Conservation (phyloP, 2,329 filamentous ascomycete genomes). For the Fusarium phyllophilum region DNA sequence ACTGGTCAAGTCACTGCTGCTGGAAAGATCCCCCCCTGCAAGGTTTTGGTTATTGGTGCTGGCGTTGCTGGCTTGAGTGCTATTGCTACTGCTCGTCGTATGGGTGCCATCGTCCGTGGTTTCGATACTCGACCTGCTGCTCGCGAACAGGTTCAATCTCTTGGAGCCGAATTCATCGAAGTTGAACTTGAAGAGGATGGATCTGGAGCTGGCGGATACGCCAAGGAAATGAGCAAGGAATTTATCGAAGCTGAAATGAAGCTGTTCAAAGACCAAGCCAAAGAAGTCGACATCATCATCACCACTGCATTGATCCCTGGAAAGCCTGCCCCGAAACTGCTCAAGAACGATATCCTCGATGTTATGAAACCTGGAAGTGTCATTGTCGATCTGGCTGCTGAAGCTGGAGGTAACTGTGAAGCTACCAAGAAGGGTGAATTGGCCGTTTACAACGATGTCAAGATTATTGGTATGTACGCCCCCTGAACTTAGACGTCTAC, state of each 20-base stretch:
- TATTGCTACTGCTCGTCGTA: conserved; percentile 84
- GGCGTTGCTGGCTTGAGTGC: conserved; percentile 90
- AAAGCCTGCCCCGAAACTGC: conserved; percentile 82
- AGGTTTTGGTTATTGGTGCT: conserved; percentile 89
- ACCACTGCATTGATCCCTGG: conserved; percentile 93
- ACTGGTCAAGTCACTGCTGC: conserved; percentile 92
- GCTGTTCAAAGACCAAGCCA: conserved; percentile 86
- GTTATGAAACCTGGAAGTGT: conserved; percentile 93
- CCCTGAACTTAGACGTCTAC: too few species aligned
- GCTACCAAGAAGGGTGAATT: conserved; percentile 80
- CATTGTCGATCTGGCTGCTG: conserved; percentile 86
- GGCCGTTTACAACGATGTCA: conserved; percentile 78
- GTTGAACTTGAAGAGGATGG: conserved; percentile 88
- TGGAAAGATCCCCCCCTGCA: conserved; percentile 89
- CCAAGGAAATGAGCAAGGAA: conserved; percentile 93
- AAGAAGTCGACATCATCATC: conserved; percentile 91
- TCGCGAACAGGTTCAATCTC: conserved; percentile 88
- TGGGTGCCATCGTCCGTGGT: conserved; percentile 89
- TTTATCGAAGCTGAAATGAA: conserved; percentile 95
- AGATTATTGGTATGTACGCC: conserved; percentile 73
- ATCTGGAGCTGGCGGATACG: conserved; percentile 85
- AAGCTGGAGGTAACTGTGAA: conserved; percentile 89
- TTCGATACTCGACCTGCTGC: conserved; percentile 93
- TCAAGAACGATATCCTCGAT: conserved; percentile 81
- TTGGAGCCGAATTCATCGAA: conserved; percentile 90